Evolutionary conservation across 345 rosid genomes (phyloP).

Genomic region (Dimocarpus longan): DNA sequence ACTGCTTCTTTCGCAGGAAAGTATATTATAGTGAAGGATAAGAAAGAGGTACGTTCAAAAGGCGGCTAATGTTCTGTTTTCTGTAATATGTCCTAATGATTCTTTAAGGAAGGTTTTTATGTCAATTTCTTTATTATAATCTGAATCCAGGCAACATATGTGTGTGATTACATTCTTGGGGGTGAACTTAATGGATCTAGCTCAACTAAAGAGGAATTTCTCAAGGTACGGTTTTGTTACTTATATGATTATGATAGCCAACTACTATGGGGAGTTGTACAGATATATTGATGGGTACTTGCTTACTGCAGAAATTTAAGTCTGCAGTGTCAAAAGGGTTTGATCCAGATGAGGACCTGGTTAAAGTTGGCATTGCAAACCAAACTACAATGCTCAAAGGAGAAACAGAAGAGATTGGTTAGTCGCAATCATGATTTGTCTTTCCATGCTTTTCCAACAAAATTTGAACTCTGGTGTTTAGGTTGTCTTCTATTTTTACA

Average conservation of each 20-base stretch:
- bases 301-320: constrained; percentile 77
- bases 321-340: constrained; percentile 76
- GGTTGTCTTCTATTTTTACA: constrained; percentile 29
- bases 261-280: not conserved
- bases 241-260: not conserved
- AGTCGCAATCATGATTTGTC: constrained; percentile 23
- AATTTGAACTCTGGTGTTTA: constrained; percentile 3
- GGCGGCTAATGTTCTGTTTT: not conserved
- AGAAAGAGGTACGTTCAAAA: constrained; percentile 62
- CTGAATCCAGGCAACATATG: constrained; percentile 70
- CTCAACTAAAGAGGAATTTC: constrained; percentile 85
- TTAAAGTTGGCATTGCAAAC: constrained; percentile 89
- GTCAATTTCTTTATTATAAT: not conserved
- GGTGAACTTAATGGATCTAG: constrained; percentile 85
- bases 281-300: constrained; percentile 14
- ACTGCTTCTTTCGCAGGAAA: constrained; percentile 93
- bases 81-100: too few relatives aligned
- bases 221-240: constrained; percentile 55
- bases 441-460: not conserved
- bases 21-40: constrained; percentile 75
- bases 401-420: constrained; percentile 96
- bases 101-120: not conserved
- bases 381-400: constrained; percentile 99
- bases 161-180: constrained; percentile 94
- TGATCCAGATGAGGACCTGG: constrained; percentile 83